phyloP scores from a whole-genome alignment of 2,329 filamentous ascomycete genomes.

The Monosporascus sp. region DNA sequence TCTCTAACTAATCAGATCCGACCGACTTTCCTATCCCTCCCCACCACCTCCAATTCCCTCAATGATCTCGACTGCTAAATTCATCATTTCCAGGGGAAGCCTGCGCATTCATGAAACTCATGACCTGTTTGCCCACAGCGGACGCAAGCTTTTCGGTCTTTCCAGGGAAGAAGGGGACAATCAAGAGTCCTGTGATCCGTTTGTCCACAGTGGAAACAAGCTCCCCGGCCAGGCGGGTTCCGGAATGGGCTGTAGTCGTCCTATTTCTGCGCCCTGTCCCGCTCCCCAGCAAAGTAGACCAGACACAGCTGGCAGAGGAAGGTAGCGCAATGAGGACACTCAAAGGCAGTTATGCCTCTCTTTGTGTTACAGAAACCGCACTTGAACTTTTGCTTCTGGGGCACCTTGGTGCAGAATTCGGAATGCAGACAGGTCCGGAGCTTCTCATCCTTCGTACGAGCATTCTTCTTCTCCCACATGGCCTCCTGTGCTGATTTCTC shows the following conservation, averaged over 20 bases:
- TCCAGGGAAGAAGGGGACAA: no score
- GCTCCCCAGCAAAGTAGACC: slow-evolving; percentile 8
- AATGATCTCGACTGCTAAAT: no score
- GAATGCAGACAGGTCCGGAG: slow-evolving; percentile 18
- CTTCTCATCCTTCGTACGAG: slow-evolving; percentile 13
- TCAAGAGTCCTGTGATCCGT: no score
- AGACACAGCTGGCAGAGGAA: slow-evolving; percentile 20
- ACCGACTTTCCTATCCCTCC: no score
- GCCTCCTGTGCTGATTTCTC: slow-evolving; percentile 15
- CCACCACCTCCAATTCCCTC: no score
- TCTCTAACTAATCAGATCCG: no score
- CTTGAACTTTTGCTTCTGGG: slow-evolving; percentile 18
- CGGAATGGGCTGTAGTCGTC: not conserved
- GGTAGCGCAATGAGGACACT: slow-evolving; percentile 17
- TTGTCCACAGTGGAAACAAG: no score
- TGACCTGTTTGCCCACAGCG: no score
- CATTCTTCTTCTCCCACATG: slow-evolving; percentile 9
- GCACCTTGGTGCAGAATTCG: slow-evolving; percentile 13
- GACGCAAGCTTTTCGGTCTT: no score
- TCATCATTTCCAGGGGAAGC: no score
- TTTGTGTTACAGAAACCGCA: slow-evolving; percentile 14
- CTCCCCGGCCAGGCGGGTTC: not conserved
- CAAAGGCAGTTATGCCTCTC: slow-evolving; percentile 17
- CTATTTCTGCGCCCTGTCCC: slow-evolving; percentile 4
- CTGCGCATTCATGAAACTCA: no score